Evolutionary conservation across 2,329 filamentous ascomycete species (phyloP), one percentile per base, ranked within the genome.

Genomic region (Fusarium humuli): DNA sequence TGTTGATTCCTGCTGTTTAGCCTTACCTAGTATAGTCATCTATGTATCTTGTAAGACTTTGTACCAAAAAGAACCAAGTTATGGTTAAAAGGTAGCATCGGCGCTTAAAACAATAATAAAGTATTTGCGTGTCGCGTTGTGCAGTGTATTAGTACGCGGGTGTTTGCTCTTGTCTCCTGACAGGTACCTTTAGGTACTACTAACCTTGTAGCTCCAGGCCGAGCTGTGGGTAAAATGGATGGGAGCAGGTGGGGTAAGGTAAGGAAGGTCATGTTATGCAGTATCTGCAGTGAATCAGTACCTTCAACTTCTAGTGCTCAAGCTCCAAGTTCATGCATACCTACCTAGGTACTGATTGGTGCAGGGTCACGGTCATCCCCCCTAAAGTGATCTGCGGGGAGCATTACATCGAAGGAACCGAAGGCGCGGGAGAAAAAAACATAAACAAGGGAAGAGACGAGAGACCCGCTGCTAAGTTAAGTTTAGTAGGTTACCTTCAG

Each of bases 391-490:
- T 69, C 67, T 64, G 56, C 63, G 69, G 61, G 60, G 65, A 57
- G 55, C 61, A 62, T 55, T 44, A 62, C 41, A 65, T 65, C 37
- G 60, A 41, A 58, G 52, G 48, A 48, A 32, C 49, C 49, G 46
- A 45, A 64, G 61, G 32, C 34, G 47, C 49, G 59, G 59, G 61
- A 44, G 61, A 23, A 47, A 61, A 65, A 69, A 74, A 74, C 69
- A 72, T 75, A 74, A 74, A 73, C 72, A 74, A 69, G 48, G 62
- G 55, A 46, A 53, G 44, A 18, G 34, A 37, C 34, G 34, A 46
- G 63, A 54, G 63, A 54, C 70, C 70, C 56, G 57, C 62, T 49
- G 14, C 45, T 48, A 50, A 70, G 34, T 37, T 37, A 37, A n/a
- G 34, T 37, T 37, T n/a, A n/a, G 34, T 37, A 34, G 14, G 34